Base-by-base conservation (phyloP, 2,329 filamentous ascomycete species). In the Graphium sp. region DNA sequence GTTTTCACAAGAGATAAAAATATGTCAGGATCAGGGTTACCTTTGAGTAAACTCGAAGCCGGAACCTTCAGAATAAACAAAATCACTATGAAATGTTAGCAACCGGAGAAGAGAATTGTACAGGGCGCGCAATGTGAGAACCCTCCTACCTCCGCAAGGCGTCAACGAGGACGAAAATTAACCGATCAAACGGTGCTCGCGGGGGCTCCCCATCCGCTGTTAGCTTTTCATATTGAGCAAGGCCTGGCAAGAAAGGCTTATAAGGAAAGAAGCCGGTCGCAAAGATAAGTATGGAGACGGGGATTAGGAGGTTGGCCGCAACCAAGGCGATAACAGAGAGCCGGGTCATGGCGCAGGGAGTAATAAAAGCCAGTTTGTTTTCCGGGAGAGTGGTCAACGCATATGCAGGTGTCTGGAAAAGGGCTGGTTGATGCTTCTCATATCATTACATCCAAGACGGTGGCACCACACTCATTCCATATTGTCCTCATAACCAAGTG, bases 111-210 rank as follows among this genome's bases (percentile, higher is more conserved):
- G n/a, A n/a, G 26, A 10, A 4, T 10, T 17, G 13, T 12, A 15
- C 6, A 17, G 19, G 9, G 4, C 18, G 16, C 16, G 19, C 12
- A n/a, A n/a, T n/a, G n/a, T n/a, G n/a, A 15, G 12, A 18, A 28
- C 13, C n/a, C 18, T 31, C 46, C 34, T 62, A 84, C 80, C 81
- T 92, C 52, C 85, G 68, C 48, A 98, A 53, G 15, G 89, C 87
- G 65, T 98, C 89, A 17, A 98, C 79, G 6, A 98, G 84, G 87
- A 98, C 95, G 50, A 98, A 94, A 30, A 98, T 62, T 30, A 95
- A 60, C 43, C 77, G 84, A 51, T 95, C 74, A 49, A 98, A 98
- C 0, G 78, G 73, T 19, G 80, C 66, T 27, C 61, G 52, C 4
- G 78, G 73, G 6, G 62, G 62, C 26, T 53, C 43, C 13, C 58